A percentile compares a stretch with the other conserved stretches of the same genome.
Conservation (phyloP, 345 rosid genomes). For the Hibiscus tridactylites region DNA sequence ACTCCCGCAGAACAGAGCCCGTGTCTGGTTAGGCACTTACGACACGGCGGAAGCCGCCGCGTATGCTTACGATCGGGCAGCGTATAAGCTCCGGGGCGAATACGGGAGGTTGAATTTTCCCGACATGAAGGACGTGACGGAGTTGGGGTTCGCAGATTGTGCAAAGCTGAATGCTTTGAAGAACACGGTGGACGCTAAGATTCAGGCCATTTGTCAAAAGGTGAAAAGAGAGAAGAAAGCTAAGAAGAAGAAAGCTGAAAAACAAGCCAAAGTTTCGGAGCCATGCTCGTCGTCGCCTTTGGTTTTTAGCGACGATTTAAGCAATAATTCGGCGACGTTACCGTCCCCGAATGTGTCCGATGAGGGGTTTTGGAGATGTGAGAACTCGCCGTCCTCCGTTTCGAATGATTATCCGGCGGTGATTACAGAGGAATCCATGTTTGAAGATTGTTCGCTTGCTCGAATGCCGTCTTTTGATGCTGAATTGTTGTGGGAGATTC, state of each 20-base stretch:
- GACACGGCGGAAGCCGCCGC: constrained; percentile 93
- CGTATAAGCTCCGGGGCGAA: constrained; percentile 87
- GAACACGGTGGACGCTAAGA: constrained; percentile 71
- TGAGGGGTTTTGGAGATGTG: constrained; percentile 44
- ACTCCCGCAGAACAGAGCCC: constrained; percentile 87
- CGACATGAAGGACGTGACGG: constrained; percentile 52
- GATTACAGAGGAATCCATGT: constrained; percentile 1
- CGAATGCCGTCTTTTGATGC: constrained; percentile 90
- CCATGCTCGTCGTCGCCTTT: constrained; percentile 33
- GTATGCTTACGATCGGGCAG: constrained; percentile 90
- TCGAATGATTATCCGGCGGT: constrained; percentile 22
- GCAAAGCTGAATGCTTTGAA: constrained; percentile 51
- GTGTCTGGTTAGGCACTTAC: constrained; percentile 94
- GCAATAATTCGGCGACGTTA: constrained; percentile 16
- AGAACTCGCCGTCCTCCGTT: constrained; percentile 40
- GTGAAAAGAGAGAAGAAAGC: constrained; percentile 54
- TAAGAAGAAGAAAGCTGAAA: constrained; percentile 30
- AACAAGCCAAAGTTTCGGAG: constrained; percentile 21
- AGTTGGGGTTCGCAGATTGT: constrained; percentile 54
- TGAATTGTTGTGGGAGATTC: constrained; percentile 88
- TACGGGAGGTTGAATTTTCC: constrained; percentile 90
- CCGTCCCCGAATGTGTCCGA: constrained; percentile 32
- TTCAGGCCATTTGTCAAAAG: constrained; percentile 79
- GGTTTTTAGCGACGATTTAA: constrained; percentile 32
- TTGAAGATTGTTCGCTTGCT: constrained; percentile 59